Evolutionary conservation across 345 rosid genomes (phyloP).

Genomic region (Camelina neglecta): DNA sequence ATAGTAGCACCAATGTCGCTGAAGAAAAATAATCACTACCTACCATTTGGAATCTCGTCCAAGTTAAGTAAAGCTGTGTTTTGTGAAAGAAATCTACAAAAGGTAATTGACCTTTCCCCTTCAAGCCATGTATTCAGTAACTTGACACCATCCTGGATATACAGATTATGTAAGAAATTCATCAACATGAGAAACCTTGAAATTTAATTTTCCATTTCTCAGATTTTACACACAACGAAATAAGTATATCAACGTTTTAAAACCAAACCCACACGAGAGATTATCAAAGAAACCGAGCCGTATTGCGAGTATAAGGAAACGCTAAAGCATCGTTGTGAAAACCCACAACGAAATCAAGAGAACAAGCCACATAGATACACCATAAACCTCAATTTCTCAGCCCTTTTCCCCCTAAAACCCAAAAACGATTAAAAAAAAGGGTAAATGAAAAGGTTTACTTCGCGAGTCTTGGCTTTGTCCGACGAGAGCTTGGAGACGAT

Average conservation of each 20-base stretch:
- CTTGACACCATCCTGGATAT: constrained; percentile 78
- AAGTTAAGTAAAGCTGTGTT: constrained; percentile 67
- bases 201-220: neutral
- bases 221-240: constrained; percentile 17
- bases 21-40: constrained; percentile 31
- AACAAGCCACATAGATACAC: constrained; percentile 1
- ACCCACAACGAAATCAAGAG: constrained; percentile 8
- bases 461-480: constrained; percentile 85
- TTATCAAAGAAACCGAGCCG: neutral
- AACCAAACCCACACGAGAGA: neutral
- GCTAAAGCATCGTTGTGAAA: constrained; percentile 14
- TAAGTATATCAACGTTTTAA: constrained; percentile 6
- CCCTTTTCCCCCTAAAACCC: constrained; percentile 26
- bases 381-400: neutral
- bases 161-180: constrained; percentile 20
- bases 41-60: constrained; percentile 79
- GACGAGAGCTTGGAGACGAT: constrained; percentile 88
- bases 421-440: constrained; percentile 29
- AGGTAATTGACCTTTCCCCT: constrained; percentile 63
- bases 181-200: constrained; percentile 6
- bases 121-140: constrained; percentile 81
- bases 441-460: constrained; percentile 50
- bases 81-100: constrained; percentile 71
- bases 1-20: constrained; percentile 15
- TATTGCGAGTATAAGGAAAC: constrained; percentile 12